Evolutionary conservation across 306 rosid species (phyloP), one percentile per base, ranked within the genome.

Genomic region (Biancaea sappan): DNA sequence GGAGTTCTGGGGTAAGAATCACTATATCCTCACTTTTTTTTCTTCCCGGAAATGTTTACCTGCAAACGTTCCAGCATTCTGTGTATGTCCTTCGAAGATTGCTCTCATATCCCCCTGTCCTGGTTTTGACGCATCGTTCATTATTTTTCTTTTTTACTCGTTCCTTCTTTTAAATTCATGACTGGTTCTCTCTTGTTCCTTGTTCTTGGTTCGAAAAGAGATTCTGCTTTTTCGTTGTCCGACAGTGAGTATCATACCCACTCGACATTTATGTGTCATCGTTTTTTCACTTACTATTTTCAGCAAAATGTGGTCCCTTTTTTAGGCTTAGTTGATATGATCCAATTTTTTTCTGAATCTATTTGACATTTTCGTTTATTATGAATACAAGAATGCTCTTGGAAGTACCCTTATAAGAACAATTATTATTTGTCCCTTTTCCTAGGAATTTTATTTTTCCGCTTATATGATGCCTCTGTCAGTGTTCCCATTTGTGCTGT

Each of bases 1-100:
- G 91, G 89, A 84, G 84, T 92, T 92, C 61, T 92, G 97, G 97
- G 97, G 97, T 92, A 77, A 80, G 68, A 9, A 52, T 68, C 41
- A 31, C 28, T 61, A 32, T 28, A 2, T 61, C 18, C 29, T 54
- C 26, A 15, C 46, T 56, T 21, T 10, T 24, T 26, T n/a, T 53
- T 7, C 21, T 32, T 31, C 9, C 19, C 12, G 19, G 10, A 28
- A 29, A 57, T 6, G 37, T 15, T 57, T 57, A 14, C 6, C 8
- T 32, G 66, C 1, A 59, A 34, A 18, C 9, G 67, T 35, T 61
- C 15, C 3, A 60, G 16, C 12, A 4, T 61, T 61, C 48, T 8
- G 29, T 19, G 4, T 51, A 51, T 51, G 29, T 8, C 25, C 29
- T 1, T 19, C 2, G 56, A 21, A 0, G 14, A 51, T 51, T 51